These are phyloP conservation scores for Podila epicladia DNA, from an alignment of 192 early-diverging fungal genomes.

Conservation along the genomic window DNA sequence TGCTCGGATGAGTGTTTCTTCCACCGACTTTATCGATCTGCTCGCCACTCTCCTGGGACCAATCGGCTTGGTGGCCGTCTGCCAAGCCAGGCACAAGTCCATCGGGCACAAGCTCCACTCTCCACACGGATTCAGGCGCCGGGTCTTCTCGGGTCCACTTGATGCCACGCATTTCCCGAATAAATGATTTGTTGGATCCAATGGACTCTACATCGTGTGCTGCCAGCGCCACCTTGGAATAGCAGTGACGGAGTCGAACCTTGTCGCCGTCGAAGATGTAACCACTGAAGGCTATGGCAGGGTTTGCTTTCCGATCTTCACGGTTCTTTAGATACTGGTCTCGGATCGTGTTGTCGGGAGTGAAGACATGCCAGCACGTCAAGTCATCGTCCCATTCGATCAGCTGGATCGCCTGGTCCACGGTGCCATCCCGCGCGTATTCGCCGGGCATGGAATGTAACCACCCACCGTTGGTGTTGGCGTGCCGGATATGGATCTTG, in stretches of 20 bases:
- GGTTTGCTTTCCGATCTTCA: background rate
- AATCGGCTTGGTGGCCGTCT: background rate
- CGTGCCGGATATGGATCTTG: conserved; percentile 66
- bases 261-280: conserved; percentile 9
- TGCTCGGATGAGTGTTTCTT: background rate
- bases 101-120: conserved; percentile 8
- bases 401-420: conserved; percentile 22
- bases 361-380: conserved; percentile 17
- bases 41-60: background rate
- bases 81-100: conserved; percentile 12
- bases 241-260: conserved; percentile 2
- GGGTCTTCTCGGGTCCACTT: background rate
- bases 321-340: background rate
- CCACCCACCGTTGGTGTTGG: conserved; percentile 75
- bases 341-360: background rate
- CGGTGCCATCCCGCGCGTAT: conserved; percentile 11
- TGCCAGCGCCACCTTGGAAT: conserved; percentile 10
- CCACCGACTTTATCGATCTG: background rate
- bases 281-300: background rate
- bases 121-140: conserved; percentile 2
- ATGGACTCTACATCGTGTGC: background rate
- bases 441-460: conserved; percentile 64
- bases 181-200: conserved; percentile 22
- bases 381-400: conserved; percentile 14
- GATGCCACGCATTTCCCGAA: conserved; percentile 13